A percentile compares a stretch with the other conserved stretches of the same genome.
phyloP scores from a whole-genome alignment of 2,329 filamentous ascomycete genomes.

The Helotiales sp. region DNA sequence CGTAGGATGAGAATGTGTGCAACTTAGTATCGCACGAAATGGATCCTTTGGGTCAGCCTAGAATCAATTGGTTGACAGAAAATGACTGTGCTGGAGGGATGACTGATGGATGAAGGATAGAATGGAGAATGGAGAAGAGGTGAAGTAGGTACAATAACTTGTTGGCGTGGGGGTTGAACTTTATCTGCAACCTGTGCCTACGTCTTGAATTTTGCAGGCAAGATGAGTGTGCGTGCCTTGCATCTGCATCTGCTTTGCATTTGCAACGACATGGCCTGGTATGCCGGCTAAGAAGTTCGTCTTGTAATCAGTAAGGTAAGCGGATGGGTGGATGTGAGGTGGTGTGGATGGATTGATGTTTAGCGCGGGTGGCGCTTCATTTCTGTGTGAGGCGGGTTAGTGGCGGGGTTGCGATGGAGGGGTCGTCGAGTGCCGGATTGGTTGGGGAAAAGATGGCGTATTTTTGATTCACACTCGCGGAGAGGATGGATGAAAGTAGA shows the following conservation, averaged over 20 bases:
- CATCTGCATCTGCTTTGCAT: neutral
- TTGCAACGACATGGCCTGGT: neutral
- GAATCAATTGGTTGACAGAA: too few relatives aligned
- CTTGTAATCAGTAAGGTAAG: neutral
- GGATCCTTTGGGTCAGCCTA: too few relatives aligned
- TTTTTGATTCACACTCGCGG: neutral
- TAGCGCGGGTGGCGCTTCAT: constrained; percentile 3
- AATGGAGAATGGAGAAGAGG: too few relatives aligned
- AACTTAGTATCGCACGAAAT: too few relatives aligned
- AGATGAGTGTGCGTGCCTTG: neutral
- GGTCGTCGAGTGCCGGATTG: neutral
- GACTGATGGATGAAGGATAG: too few relatives aligned
- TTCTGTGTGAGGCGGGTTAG: neutral
- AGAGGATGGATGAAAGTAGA: neutral
- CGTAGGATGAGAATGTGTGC: neutral
- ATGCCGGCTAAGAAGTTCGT: neutral
- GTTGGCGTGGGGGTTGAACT: neutral
- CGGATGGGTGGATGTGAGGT: neutral
- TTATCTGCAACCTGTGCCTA: neutral
- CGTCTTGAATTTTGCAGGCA: neutral
- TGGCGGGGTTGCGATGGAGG: constrained; percentile 6
- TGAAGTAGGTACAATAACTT: neutral
- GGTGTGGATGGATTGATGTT: neutral
- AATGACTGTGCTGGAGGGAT: too few relatives aligned
- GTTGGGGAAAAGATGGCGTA: neutral